Evolutionary conservation across 257 asterid species (phyloP), one percentile per base, ranked within the genome.

Genomic region (Penstemon newberryi): DNA sequence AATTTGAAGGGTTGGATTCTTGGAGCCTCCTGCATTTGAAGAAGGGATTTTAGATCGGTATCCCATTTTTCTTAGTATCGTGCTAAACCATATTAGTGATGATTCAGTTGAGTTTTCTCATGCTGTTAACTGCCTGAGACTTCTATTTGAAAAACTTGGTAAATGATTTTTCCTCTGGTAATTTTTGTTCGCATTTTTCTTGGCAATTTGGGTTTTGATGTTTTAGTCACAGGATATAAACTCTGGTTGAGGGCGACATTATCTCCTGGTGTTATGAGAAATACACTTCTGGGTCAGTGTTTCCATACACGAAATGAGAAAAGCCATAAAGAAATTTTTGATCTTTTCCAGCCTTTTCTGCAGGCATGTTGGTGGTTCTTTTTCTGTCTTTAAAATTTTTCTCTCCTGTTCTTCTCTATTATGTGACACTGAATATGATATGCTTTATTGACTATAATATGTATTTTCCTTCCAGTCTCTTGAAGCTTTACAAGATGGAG

Each of bases 401-500:
- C 56, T 47, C 18, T 58, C 8, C 39, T 7, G 6, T 43, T 5
- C 42, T 39, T 43, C 12, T 40, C 9, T 10, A 25, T 51, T 50
- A 37, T 59, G 7, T 9, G 13, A 47, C 41, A 11, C 54, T 42
- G 5, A 18, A 5, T 7, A 4, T 63, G 56, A 63, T 3, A 43
- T 43, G 10, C 8, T 63, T 42, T 63, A n/a, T 69, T 41, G 51
- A 60, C 42, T 25, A 54, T 67, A 74, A 67, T 71, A 40, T 63
- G 58, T 64, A 37, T 76, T 51, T 60, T 68, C 52, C 69, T 58
- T 73, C 71, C 89, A 93, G 99, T 93, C 99, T 77, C 97, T 93
- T 51, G 99, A 93, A 85, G 96, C 96, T 70, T 86, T 93, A 74
- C 99, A 89, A 85, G 99, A 93, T 73, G 99, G 97, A 69, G 99